These are phyloP conservation scores for Prunus armeniaca DNA, from an alignment of 306 rosid genomes.

Conservation along the genomic window DNA sequence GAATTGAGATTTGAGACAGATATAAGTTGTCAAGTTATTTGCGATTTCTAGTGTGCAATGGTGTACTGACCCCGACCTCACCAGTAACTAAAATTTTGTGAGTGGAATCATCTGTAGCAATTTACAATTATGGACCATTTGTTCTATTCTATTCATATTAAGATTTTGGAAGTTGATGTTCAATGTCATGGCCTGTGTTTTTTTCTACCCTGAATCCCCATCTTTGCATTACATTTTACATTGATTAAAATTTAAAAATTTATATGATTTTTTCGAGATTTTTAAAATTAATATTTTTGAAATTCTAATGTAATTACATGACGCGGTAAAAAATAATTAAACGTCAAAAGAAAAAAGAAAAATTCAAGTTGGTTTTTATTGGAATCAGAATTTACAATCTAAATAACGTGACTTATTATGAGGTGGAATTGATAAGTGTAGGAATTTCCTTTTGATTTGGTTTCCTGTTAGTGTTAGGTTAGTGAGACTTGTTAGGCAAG, in stretches of 20 bases:
- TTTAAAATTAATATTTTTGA: no score
- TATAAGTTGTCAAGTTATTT: not conserved
- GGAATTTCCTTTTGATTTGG: not conserved
- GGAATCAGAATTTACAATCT: no score
- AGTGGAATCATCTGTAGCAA: not conserved
- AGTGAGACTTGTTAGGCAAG: not conserved
- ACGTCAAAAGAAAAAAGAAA: no score
- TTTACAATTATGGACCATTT: not conserved
- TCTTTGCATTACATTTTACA: not conserved
- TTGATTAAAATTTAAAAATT: not conserved
- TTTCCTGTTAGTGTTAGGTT: not conserved
- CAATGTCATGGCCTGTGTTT: not conserved
- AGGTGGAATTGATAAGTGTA: no score
- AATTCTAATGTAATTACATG: no score
- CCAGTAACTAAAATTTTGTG: constrained; percentile 1
- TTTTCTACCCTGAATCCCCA: not conserved
- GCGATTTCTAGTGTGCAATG: not conserved
- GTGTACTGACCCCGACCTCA: not conserved
- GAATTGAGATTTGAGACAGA: not conserved
- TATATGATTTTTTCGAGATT: no score
- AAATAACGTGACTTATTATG: no score
- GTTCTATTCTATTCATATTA: not conserved
- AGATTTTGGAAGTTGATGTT: not conserved
- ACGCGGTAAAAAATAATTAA: no score
- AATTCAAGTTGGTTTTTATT: no score